A percentile compares a stretch with the other conserved stretches of the same genome.
Evolutionary conservation across 257 asterid species (phyloP).

Genomic region (Nicotiana tomentosiformis): DNA sequence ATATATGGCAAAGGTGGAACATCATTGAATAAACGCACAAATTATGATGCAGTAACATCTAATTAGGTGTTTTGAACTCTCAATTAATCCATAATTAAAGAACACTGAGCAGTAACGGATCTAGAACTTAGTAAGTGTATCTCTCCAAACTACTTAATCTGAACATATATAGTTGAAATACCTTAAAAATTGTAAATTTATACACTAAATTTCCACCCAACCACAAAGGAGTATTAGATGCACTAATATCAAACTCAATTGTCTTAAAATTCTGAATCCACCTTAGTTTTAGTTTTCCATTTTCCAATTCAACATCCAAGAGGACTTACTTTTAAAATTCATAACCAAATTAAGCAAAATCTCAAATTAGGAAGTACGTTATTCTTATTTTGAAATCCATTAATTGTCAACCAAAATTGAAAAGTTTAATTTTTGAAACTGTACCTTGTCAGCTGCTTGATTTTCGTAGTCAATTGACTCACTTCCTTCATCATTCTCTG

Average conservation of each 20-base stretch:
- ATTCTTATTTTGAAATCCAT: background rate
- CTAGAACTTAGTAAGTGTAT: background rate
- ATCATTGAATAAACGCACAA: background rate
- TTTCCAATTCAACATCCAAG: too few species aligned
- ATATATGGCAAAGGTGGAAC: background rate
- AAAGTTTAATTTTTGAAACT: background rate
- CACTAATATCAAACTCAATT: too few species aligned
- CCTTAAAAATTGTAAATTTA: too few species aligned
- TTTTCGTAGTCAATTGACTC: constrained; percentile 17
- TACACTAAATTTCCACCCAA: too few species aligned
- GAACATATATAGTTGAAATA: too few species aligned
- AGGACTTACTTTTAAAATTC: background rate
- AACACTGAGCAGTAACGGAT: background rate
- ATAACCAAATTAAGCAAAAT: background rate
- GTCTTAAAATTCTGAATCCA: too few species aligned
- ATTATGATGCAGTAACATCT: background rate
- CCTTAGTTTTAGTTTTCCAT: background rate
- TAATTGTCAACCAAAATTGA: background rate
- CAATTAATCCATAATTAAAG: background rate
- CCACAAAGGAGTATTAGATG: too few species aligned
- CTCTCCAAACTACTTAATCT: too few species aligned
- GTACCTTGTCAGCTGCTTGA: constrained; percentile 42
- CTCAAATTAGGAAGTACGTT: background rate
- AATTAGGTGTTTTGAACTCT: background rate
- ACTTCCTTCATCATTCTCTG: constrained; percentile 22